A percentile compares a stretch with the other conserved stretches of the same genome.
These are phyloP conservation scores for Saccharomycopsis sp. DNA, from an alignment of 805 yeast genomes.

Conservation along the genomic window DNA sequence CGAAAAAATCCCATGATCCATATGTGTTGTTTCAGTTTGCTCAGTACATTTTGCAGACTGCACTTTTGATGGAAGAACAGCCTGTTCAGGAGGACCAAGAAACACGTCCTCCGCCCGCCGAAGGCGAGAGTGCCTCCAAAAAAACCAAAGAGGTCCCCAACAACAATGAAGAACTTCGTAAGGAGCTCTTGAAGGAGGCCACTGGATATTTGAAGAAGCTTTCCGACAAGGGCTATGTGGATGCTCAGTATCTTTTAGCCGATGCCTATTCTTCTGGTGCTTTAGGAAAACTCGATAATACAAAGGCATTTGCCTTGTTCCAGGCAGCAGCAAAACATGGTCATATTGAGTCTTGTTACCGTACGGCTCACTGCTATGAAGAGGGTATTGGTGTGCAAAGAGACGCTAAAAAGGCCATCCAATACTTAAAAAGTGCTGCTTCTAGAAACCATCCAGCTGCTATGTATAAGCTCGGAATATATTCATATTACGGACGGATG, in stretches of 20 bases:
- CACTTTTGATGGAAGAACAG: conserved; percentile 47
- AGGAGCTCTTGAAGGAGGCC: conserved; percentile 71
- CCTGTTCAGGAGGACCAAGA: conserved; percentile 24
- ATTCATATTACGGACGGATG: conserved; percentile 78
- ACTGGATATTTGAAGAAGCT: conserved; percentile 59
- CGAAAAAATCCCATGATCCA: conserved; percentile 79
- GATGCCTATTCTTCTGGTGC: conserved; percentile 86
- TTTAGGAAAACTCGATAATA: conserved; percentile 70
- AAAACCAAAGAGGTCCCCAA: conserved; percentile 8
- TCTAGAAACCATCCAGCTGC: conserved; percentile 94
- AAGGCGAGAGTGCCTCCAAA: conserved; percentile 4
- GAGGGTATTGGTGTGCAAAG: conserved; percentile 90
- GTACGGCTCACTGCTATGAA: conserved; percentile 87
- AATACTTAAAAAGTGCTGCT: conserved; percentile 80
- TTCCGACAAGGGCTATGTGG: conserved; percentile 73
- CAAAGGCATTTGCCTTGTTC: conserved; percentile 69
- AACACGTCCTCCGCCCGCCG: conserved; percentile 1
- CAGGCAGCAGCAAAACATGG: conserved; percentile 91
- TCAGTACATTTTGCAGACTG: conserved; percentile 82
- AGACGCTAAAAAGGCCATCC: conserved; percentile 81
- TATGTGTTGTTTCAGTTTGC: conserved; percentile 85
- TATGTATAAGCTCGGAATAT: conserved; percentile 85
- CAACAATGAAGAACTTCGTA: conserved; percentile 4
- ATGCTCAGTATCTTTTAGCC: conserved; percentile 89
- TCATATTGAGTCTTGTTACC: conserved; percentile 84